phyloP scores from a whole-genome alignment of 148 eudicot species.

The Rhododendron mucronatum region DNA sequence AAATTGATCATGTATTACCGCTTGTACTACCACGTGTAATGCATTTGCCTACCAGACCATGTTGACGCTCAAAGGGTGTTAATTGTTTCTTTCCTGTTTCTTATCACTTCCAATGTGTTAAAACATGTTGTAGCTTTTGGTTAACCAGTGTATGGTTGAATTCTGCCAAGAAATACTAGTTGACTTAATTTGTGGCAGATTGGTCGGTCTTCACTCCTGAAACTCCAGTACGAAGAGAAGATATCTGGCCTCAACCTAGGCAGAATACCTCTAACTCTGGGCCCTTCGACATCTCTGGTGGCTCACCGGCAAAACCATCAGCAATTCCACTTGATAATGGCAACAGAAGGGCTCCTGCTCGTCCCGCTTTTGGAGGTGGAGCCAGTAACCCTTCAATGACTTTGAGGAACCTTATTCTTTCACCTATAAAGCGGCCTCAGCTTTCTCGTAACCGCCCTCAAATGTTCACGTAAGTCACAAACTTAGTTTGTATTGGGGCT shows the following conservation, averaged over 20 bases:
- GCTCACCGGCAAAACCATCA: conserved; percentile 59
- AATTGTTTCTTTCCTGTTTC: neutral
- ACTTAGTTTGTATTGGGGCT: neutral
- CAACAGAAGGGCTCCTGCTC: conserved; percentile 49
- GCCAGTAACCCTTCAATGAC: conserved; percentile 69
- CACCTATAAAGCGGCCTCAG: conserved; percentile 88
- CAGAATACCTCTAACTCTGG: conserved; percentile 67
- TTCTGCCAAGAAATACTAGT: conserved; percentile 51
- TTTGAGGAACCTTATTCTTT: conserved; percentile 71
- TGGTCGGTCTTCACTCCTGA: conserved; percentile 77
- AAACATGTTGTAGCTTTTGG: neutral
- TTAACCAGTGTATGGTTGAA: neutral
- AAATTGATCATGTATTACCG: too few relatives aligned
- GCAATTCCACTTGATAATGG: conserved; percentile 42
- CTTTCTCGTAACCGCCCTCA: conserved; percentile 65
- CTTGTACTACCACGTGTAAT: neutral
- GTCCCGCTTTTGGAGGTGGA: conserved; percentile 52
- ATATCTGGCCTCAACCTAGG: conserved; percentile 70
- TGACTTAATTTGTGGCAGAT: conserved; percentile 79
- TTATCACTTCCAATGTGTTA: neutral
- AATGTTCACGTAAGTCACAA: conserved; percentile 59
- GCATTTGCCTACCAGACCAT: neutral
- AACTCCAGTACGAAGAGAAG: conserved; percentile 91
- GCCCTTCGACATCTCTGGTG: conserved; percentile 53
- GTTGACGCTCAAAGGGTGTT: neutral